Evolutionary conservation across 768 basidiomycete species (phyloP), one percentile per base, ranked within the genome.

Genomic region (Auriscalpium vulgare): DNA sequence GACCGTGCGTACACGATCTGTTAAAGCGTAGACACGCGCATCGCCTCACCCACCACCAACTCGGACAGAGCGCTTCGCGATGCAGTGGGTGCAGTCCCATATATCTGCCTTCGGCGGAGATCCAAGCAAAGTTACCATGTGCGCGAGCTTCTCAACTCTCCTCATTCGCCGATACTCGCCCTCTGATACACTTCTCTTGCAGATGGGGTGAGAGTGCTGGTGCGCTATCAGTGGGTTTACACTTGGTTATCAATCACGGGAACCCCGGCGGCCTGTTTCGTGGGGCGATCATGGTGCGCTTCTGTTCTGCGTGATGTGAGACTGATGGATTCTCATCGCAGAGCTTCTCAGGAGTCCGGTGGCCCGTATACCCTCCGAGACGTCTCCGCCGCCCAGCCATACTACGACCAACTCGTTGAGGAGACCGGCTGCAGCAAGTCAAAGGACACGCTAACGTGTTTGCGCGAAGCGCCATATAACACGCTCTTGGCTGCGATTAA

Each of bases 11-110:
- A 11, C 21, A 17, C 23, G 23, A 29, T 17, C 21, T 14, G 11
- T 47, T 4, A 10, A 11, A 10, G 13, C 8, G 16, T 17, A 2
- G 17, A 47, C 23, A 3, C 4, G 17, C 47, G 13, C 17, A 47
- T 19, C 19, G 21, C n/a, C 13, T n/a, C 16, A 16, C 8, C 4
- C 16, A 13, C 14, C 14, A n/a, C n/a, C n/a, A n/a, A n/a, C n/a
- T n/a, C 10, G 5, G 17, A 35, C 67, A 73, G 62, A 61, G 35
- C 56, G 66, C 10, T 59, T 67, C 11, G 72, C 69, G 8, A 57
- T 76, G 6, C 65, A 72, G 52, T 76, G 74, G 73, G 69, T 74
- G 1, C 69, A 73, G 44, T 61, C 69, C 52, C 68, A 76, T 58
- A 72, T 74, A 38, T 63, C 57, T 47, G 62, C 66, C 0, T 76